phyloP scores from a whole-genome alignment of 2,329 filamentous ascomycete species.

The Fusarium sp. region DNA sequence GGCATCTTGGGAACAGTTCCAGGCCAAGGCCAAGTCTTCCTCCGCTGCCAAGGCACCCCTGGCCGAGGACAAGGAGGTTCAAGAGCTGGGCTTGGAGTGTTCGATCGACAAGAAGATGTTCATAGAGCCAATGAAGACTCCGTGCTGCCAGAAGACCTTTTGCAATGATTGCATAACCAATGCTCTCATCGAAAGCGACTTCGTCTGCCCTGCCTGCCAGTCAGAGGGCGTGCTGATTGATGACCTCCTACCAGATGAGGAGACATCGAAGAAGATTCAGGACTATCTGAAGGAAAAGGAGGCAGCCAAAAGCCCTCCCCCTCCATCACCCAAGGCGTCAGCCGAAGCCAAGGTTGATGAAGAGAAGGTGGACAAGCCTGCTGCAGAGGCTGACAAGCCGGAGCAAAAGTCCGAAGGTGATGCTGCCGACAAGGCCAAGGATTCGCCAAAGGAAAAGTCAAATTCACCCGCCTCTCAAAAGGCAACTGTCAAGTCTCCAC shows the following conservation, averaged over 20 bases:
- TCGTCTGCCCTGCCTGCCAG: slow-evolving; percentile 92
- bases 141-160: slow-evolving; percentile 98
- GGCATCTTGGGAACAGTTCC: slow-evolving; percentile 95
- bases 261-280: slow-evolving; percentile 82
- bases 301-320: slow-evolving; percentile 56
- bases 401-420: slow-evolving; percentile 52
- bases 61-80: slow-evolving; percentile 85
- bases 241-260: slow-evolving; percentile 86
- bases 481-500: slow-evolving; percentile 44
- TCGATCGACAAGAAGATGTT: slow-evolving; percentile 98
- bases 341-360: slow-evolving; percentile 35
- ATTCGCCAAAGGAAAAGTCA: slow-evolving; percentile 49
- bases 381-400: slow-evolving; percentile 53
- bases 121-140: slow-evolving; percentile 98
- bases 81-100: slow-evolving; percentile 91
- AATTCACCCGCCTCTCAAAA: slow-evolving; percentile 49
- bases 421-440: slow-evolving; percentile 30
- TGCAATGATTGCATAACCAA: slow-evolving; percentile 99
- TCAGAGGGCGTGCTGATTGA: slow-evolving; percentile 93
- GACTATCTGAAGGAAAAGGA: slow-evolving; percentile 74
- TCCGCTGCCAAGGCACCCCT: slow-evolving; percentile 83
- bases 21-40: slow-evolving; percentile 91
- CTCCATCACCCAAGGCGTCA: slow-evolving; percentile 48
- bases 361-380: slow-evolving; percentile 41
- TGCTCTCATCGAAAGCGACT: slow-evolving; percentile 97